Conservation (phyloP, 805 yeast species). For the Candida sphagnicola region DNA sequence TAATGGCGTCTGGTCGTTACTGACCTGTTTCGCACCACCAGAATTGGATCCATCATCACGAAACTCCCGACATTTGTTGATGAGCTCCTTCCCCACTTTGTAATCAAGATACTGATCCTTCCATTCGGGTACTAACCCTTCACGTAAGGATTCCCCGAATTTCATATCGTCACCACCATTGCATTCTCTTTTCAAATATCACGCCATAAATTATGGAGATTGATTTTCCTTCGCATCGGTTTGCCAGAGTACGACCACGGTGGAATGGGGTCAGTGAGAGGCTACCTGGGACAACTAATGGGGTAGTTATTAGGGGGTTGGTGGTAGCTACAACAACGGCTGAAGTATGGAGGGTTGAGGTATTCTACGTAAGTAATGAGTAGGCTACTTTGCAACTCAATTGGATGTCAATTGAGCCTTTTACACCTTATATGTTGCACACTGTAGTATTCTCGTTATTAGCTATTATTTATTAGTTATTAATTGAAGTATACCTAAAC, state of each 20-base stretch:
- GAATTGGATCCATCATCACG: slow-evolving; percentile 6
- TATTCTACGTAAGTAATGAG: too few species aligned
- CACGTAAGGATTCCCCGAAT: slow-evolving; percentile 63
- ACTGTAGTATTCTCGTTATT: too few species aligned
- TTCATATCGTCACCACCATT: slow-evolving; percentile 41
- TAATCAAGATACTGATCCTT: slow-evolving; percentile 74
- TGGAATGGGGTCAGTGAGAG: too few species aligned
- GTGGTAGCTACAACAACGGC: too few species aligned
- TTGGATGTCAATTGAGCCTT: too few species aligned
- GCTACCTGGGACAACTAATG: too few species aligned
- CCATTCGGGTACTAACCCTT: slow-evolving; percentile 85
- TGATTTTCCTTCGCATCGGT: not conserved
- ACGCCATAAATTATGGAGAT: not conserved
- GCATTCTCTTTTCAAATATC: not conserved
- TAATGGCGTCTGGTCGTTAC: slow-evolving; percentile 25
- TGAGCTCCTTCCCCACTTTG: slow-evolving; percentile 53
- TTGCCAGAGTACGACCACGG: not conserved
- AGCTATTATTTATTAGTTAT: too few species aligned
- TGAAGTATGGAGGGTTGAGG: too few species aligned
- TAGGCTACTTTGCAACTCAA: too few species aligned
- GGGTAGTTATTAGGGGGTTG: too few species aligned
- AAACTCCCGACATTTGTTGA: slow-evolving; percentile 31
- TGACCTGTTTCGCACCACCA: slow-evolving; percentile 1
- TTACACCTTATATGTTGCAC: too few species aligned
- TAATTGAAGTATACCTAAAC: too few species aligned